Base-by-base conservation (phyloP, 192 early-diverging fungal genomes). In the Coemansia nantahalensis region DNA sequence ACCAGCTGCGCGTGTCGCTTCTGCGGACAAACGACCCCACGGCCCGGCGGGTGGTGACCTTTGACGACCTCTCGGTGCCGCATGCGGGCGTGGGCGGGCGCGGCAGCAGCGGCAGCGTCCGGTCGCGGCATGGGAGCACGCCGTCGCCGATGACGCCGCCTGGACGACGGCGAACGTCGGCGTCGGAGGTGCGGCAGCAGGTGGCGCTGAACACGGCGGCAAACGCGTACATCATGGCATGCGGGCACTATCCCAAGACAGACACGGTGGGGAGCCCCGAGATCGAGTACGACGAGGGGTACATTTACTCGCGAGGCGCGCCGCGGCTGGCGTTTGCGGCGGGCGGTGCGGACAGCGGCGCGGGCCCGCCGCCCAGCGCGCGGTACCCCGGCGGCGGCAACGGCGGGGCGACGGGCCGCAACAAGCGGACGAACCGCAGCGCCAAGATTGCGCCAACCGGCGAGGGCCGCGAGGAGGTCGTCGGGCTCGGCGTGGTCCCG, bases 1-100 rank as follows among this genome's bases (percentile, higher is more conserved):
- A 91, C 59, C 81, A 83, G 57, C 79, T 88, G 39, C 82, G 87
- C n/a, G 77, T 90, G 11, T 81, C 84, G 48, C 87, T 87, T 59
- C 60, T 90, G 37, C 80, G 83, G 16, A 66, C 87, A 13, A 86
- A 86, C 59, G 89, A 90, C 62, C 80, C 83, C 11, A 73, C 76
- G 5, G 86, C 80, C 4, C 84, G 83, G 51, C 86, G 86, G n/a
- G 72, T 90, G 37, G 79, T 90, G 54, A 81, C 83, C 3, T 89
- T 90, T 43, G 59, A 57, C 41, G 66, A 70, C 75, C 72, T 47
- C 47, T 59, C 62, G 14, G 40, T 62, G 22, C 58, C 64, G 17
- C 52, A 48, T 15, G 14, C 33, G 19, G 28, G 5, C 13, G 41
- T 19, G 28, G 48, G 48, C 22, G n/a, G n/a, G n/a, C n/a, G n/a